Evolutionary conservation across 345 rosid genomes (phyloP).

Genomic region (Boechera stricta): DNA sequence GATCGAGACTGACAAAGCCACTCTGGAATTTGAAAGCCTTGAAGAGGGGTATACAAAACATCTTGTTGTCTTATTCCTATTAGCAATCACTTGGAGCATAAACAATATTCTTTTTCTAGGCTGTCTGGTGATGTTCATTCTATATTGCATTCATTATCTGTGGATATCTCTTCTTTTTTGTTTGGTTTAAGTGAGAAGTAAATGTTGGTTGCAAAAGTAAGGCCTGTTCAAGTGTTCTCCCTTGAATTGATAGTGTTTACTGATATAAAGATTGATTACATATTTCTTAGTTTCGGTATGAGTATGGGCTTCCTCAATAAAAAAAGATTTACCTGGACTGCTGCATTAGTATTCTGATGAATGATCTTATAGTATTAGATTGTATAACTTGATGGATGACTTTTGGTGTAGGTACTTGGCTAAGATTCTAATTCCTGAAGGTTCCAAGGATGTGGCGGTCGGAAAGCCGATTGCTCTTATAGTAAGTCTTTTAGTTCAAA

Average conservation of each 20-base stretch:
- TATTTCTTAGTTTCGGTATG: constrained; percentile 29
- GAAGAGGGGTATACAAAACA: constrained; percentile 81
- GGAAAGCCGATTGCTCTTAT: constrained; percentile 52
- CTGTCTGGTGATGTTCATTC: constrained; percentile 20
- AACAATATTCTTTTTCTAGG: constrained; percentile 9
- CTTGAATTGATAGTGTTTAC: constrained; percentile 19
- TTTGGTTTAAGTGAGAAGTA: constrained; percentile 22
- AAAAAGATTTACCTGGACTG: constrained; percentile 26
- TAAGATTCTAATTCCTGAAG: constrained; percentile 50
- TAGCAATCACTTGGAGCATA: constrained; percentile 11
- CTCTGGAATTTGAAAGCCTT: constrained; percentile 92
- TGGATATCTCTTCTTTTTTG: neutral
- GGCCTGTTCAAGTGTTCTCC: constrained; percentile 17
- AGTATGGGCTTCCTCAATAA: constrained; percentile 12
- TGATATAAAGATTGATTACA: constrained; percentile 4
- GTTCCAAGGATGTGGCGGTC: constrained; percentile 52
- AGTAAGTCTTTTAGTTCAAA: constrained; percentile 42
- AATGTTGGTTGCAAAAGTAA: constrained; percentile 21
- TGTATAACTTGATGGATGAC: constrained; percentile 20
- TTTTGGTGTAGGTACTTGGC: constrained; percentile 50
- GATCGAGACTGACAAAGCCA: constrained; percentile 99
- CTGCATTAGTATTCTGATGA: constrained; percentile 19
- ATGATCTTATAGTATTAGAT: constrained; percentile 17
- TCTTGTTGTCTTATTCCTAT: constrained; percentile 17
- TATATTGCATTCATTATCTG: constrained; percentile 28